These are phyloP conservation scores for Starmerella etchellsii DNA, from an alignment of 805 yeast species.

Conservation along the genomic window DNA sequence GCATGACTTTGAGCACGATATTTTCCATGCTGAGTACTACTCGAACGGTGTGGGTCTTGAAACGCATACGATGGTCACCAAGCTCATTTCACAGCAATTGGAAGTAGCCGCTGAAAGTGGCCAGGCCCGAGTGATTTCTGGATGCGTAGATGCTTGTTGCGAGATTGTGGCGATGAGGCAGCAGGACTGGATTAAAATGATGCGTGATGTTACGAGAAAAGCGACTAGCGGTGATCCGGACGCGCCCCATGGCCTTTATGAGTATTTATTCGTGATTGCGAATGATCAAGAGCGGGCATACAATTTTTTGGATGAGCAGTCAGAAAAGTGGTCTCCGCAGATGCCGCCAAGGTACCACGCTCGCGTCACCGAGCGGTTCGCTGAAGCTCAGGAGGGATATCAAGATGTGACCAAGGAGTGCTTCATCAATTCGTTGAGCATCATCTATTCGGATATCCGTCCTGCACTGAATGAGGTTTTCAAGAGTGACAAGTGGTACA, in stretches of 20 bases:
- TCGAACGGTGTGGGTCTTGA: conserved; percentile 57
- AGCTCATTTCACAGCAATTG: conserved; percentile 78
- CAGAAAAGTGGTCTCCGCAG: conserved; percentile 49
- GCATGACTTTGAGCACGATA: conserved; percentile 48
- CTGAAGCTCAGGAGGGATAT: conserved; percentile 62
- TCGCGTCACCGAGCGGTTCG: conserved; percentile 45
- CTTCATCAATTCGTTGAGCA: conserved; percentile 40
- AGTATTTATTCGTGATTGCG: conserved; percentile 69
- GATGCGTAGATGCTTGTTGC: conserved; percentile 63
- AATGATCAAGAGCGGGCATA: conserved; percentile 71
- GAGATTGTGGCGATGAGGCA: conserved; percentile 49
- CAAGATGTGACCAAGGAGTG: conserved; percentile 60
- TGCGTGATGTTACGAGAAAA: conserved; percentile 32
- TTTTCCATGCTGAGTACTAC: conserved; percentile 60
- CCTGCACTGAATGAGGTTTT: conserved; percentile 51
- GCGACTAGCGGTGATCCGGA: conserved; percentile 29
- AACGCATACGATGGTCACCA: conserved; percentile 65
- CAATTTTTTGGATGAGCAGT: conserved; percentile 55
- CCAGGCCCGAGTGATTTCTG: conserved; percentile 64
- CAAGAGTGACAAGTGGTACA: conserved; percentile 54
- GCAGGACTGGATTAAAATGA: conserved; percentile 43
- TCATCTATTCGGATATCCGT: conserved; percentile 60
- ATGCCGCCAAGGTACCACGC: conserved; percentile 52
- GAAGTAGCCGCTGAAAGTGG: conserved; percentile 79
- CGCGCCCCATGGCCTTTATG: conserved; percentile 61